A percentile compares a stretch with the other conserved stretches of the same genome.
Conservation (phyloP, 1,284 basidiomycete species). For the Filobasidium uniguttulatum region DNA sequence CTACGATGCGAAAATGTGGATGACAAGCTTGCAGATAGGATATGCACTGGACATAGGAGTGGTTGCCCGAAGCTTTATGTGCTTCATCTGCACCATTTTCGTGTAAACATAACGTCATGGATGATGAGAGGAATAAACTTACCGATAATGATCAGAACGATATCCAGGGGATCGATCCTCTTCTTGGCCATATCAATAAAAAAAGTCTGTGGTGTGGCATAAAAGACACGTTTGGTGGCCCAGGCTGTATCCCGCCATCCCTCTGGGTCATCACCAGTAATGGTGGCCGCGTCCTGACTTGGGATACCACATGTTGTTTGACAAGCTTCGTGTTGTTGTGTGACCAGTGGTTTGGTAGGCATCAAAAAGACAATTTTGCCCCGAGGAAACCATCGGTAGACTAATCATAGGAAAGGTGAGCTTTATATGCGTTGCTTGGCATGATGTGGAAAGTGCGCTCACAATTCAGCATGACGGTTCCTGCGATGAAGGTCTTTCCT, state of each 20-base stretch:
- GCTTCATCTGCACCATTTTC: conserved; percentile 61
- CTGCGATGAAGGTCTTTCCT: conserved; percentile 97
- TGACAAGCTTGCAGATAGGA: conserved; percentile 86
- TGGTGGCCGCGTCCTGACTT: conserved; percentile 65
- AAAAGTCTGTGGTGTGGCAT: conserved; percentile 95
- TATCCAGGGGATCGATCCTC: conserved; percentile 58
- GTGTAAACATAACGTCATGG: neutral
- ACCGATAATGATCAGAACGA: conserved; percentile 58
- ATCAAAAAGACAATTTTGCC: conserved; percentile 93
- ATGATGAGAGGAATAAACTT: conserved; percentile 28
- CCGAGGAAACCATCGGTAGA: conserved; percentile 83
- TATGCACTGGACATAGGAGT: conserved; percentile 81
- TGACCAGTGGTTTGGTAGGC: conserved; percentile 87
- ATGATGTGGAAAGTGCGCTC: conserved; percentile 22
- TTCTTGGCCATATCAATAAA: conserved; percentile 69
- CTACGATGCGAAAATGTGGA: conserved; percentile 82
- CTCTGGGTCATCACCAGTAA: conserved; percentile 59
- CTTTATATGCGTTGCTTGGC: neutral
- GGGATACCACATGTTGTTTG: conserved; percentile 90
- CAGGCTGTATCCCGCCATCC: conserved; percentile 39
- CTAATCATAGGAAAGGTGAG: conserved; percentile 36
- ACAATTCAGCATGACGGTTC: conserved; percentile 92
- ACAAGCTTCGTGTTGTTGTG: conserved; percentile 87
- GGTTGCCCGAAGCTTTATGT: conserved; percentile 83
- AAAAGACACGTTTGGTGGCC: conserved; percentile 72